A percentile compares a stretch with the other conserved stretches of the same genome.
Conservation (phyloP, 2,329 filamentous ascomycete genomes). For the Fusarium zealandicum region DNA sequence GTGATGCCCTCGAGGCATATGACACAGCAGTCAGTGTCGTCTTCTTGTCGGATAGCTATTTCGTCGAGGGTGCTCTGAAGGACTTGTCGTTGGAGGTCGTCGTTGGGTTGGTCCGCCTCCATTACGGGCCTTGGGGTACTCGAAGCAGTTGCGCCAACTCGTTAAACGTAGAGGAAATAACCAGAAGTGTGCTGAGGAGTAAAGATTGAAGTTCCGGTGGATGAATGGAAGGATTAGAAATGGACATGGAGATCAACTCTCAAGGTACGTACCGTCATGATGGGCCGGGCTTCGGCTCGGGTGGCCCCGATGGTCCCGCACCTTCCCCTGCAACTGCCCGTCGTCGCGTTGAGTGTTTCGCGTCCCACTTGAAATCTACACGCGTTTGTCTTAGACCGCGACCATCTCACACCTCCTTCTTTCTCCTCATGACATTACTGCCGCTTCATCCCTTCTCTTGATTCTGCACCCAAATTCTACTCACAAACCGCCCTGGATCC, state of each 20-base stretch:
- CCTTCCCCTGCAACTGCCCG: slow-evolving; percentile 19
- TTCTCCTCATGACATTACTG: slow-evolving; percentile 8
- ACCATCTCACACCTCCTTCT: slow-evolving; percentile 13
- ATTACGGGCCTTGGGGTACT: not conserved
- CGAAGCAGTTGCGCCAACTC: not conserved
- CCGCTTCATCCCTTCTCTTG: not conserved
- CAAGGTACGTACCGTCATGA: not conserved
- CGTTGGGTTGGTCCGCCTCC: slow-evolving; percentile 36
- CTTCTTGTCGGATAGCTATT: slow-evolving; percentile 42
- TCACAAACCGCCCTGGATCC: not conserved
- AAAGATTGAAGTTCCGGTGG: not conserved
- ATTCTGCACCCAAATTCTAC: not conserved
- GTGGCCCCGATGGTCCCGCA: slow-evolving; percentile 12
- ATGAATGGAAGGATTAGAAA: slow-evolving; percentile 7
- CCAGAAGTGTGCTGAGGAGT: not conserved
- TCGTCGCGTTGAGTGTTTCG: slow-evolving; percentile 39
- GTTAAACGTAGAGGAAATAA: not conserved
- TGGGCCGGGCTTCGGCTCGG: not conserved
- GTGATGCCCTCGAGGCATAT: slow-evolving; percentile 84
- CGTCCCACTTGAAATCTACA: slow-evolving; percentile 25
- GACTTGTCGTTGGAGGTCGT: slow-evolving; percentile 50
- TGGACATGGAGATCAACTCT: slow-evolving; percentile 8
- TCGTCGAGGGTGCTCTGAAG: slow-evolving; percentile 56
- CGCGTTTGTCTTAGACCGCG: slow-evolving; percentile 33
- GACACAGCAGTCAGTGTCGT: slow-evolving; percentile 67